phyloP scores from a whole-genome alignment of 192 early-diverging fungal genomes.

The Haplosporangium gracile region DNA sequence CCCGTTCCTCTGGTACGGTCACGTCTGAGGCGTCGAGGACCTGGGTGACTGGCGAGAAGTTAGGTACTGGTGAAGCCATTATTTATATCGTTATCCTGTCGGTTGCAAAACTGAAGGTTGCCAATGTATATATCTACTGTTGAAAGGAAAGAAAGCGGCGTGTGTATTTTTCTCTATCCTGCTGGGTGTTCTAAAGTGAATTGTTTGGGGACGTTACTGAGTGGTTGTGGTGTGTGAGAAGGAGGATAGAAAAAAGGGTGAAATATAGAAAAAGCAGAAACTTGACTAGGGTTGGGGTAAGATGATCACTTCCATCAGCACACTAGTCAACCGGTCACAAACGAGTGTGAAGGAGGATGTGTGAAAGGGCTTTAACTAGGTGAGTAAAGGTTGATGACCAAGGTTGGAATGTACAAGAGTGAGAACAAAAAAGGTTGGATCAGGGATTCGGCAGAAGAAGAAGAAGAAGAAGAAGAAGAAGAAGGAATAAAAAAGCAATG shows the following conservation, averaged over 20 bases:
- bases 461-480: background rate
- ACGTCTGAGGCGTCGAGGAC: constrained; percentile 23
- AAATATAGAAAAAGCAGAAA: background rate
- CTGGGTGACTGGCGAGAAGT: constrained; percentile 47
- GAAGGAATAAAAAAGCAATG: background rate
- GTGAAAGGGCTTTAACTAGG: background rate
- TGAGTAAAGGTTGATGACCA: background rate
- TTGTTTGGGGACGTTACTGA: background rate
- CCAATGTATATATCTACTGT: background rate
- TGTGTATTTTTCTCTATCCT: background rate
- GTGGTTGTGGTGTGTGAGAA: background rate
- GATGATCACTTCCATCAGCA: constrained; percentile 4
- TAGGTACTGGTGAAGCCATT: background rate
- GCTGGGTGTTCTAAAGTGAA: background rate
- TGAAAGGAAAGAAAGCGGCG: background rate
- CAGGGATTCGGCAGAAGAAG: no score
- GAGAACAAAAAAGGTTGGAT: background rate
- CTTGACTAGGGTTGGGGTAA: background rate
- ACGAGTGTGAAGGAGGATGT: background rate
- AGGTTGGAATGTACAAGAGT: background rate
- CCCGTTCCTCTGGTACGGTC: constrained; percentile 34
- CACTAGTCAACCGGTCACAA: background rate
- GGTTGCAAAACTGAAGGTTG: no score
- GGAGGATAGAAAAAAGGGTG: background rate
- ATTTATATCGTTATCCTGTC: background rate